phyloP scores from a whole-genome alignment of 257 asterid genomes.

The Thymus quinquecostatus region DNA sequence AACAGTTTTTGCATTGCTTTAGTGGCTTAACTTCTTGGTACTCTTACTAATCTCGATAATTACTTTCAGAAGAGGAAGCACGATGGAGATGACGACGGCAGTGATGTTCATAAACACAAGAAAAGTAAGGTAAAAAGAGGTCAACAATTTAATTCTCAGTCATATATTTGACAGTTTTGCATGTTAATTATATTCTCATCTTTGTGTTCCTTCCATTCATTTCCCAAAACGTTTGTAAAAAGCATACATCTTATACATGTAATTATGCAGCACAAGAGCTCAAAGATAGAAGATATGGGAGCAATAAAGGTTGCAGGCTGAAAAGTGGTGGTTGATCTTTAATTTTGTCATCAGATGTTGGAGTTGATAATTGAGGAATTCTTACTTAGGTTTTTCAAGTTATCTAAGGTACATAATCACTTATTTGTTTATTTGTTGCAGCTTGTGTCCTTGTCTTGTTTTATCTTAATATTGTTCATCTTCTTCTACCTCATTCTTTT shows the following conservation, averaged over 20 bases:
- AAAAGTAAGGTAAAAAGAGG: constrained; percentile 54
- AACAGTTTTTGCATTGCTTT: constrained; percentile 25
- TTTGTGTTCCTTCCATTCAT: constrained; percentile 17
- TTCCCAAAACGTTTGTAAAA: constrained; percentile 20
- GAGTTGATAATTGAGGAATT: constrained; percentile 64
- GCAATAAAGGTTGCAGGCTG: constrained; percentile 91
- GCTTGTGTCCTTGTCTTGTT: constrained; percentile 26
- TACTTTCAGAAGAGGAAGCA: constrained; percentile 64
- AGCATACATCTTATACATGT: constrained; percentile 40
- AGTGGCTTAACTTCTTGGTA: constrained; percentile 16
- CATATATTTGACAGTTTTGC: constrained; percentile 20
- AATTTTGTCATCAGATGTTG: constrained; percentile 63
- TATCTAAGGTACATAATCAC: constrained; percentile 65
- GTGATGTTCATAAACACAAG: constrained; percentile 58
- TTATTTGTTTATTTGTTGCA: constrained; percentile 1
- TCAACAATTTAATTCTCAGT: constrained; percentile 18
- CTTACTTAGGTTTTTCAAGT: constrained; percentile 55
- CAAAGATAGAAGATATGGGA: constrained; percentile 90
- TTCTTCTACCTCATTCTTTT: constrained; percentile 31
- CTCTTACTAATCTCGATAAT: constrained; percentile 16
- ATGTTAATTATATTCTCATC: constrained; percentile 15
- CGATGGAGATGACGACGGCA: constrained; percentile 59
- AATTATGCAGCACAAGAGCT: constrained; percentile 88
- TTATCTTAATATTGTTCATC: constrained; percentile 14
- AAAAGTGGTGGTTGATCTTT: constrained; percentile 51